phyloP scores from a whole-genome alignment of 1,284 basidiomycete genomes.

The Cryptococcus neoformans region DNA sequence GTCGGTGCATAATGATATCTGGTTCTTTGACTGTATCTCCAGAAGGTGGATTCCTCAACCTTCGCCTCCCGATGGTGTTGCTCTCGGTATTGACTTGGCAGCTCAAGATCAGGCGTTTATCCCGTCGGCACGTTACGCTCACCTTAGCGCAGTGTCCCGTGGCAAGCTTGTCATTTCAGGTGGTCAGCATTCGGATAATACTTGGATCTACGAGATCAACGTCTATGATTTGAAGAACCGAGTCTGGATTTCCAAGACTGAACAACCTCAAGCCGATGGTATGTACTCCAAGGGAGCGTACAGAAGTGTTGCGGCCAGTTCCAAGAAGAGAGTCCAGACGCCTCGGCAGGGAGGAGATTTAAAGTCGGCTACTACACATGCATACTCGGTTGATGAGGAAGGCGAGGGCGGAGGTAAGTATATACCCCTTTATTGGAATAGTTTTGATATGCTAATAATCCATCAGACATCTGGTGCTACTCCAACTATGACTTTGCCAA shows the following conservation, averaged over 20 bases:
- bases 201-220: constrained; percentile 82
- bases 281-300: constrained; percentile 85
- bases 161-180: constrained; percentile 88
- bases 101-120: constrained; percentile 48
- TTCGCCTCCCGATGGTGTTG: constrained; percentile 6
- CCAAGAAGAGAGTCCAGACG: constrained; percentile 62
- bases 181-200: constrained; percentile 69
- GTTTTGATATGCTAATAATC: not conserved
- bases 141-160: constrained; percentile 77
- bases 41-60: constrained; percentile 62
- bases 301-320: constrained; percentile 78
- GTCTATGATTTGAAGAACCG: constrained; percentile 71
- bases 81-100: not conserved
- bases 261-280: constrained; percentile 62
- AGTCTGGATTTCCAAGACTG: constrained; percentile 68
- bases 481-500: constrained; percentile 72
- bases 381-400: constrained; percentile 35
- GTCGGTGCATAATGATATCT: constrained; percentile 76
- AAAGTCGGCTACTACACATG: constrained; percentile 16
- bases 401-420: constrained; percentile 52
- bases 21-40: constrained; percentile 71
- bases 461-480: constrained; percentile 42
- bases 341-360: constrained; percentile 49
- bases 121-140: constrained; percentile 83
- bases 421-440: constrained; percentile 59